Conservation (phyloP, 352 stramenopile genomes). For the Aphanomyces invadans region DNA sequence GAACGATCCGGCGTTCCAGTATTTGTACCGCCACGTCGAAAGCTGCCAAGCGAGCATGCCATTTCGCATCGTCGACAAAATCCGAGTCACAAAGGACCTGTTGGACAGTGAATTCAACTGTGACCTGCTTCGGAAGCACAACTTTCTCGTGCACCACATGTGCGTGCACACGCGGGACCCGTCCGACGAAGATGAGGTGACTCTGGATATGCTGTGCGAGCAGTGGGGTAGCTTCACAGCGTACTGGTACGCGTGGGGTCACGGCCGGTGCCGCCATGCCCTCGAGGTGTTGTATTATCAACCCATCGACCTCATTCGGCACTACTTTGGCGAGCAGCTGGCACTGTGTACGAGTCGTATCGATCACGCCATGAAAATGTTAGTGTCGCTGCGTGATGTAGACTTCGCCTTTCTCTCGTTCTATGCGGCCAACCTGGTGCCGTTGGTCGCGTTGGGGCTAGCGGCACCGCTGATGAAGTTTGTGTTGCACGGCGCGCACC, state of each 20-base stretch:
- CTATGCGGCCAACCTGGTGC: slow-evolving; percentile 39
- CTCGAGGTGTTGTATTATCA: slow-evolving; percentile 33
- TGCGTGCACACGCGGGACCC: slow-evolving; percentile 47
- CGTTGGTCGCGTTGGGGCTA: slow-evolving; percentile 20
- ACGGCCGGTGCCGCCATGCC: slow-evolving; percentile 17
- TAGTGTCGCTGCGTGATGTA: slow-evolving; percentile 18
- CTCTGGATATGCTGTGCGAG: slow-evolving; percentile 43
- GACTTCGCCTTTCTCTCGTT: slow-evolving; percentile 63
- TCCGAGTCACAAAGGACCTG: slow-evolving; percentile 60
- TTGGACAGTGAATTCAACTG: slow-evolving; percentile 68
- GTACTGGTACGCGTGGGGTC: slow-evolving; percentile 28
- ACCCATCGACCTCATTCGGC: slow-evolving; percentile 46
- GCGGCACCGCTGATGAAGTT: neutral
- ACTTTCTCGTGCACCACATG: slow-evolving; percentile 45
- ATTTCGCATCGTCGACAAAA: slow-evolving; percentile 73
- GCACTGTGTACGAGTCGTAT: slow-evolving; percentile 51
- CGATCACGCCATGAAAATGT: neutral
- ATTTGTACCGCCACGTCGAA: slow-evolving; percentile 65
- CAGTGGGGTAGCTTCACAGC: slow-evolving; percentile 43
- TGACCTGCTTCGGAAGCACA: slow-evolving; percentile 44
- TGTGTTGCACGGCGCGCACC: neutral
- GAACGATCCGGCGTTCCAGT: slow-evolving; percentile 43
- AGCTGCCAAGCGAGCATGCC: slow-evolving; percentile 33
- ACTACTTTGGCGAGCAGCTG: slow-evolving; percentile 78
- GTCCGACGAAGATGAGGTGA: slow-evolving; percentile 56